Evolutionary conservation across 2,329 filamentous ascomycete genomes (phyloP).

Genomic region (Teratosphaeria gauchensis): DNA sequence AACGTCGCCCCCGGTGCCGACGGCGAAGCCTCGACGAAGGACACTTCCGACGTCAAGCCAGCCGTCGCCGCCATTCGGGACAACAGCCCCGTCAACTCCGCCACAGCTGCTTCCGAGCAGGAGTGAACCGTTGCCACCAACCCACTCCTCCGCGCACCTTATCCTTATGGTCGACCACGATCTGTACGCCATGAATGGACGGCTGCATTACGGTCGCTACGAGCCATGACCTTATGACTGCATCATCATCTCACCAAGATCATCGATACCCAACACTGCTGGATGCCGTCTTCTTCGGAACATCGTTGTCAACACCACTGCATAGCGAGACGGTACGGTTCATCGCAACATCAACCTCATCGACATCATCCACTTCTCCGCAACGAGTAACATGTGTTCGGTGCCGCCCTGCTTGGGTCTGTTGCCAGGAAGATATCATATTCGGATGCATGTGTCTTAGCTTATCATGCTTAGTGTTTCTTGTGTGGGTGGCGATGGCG

Average conservation of each 20-base stretch:
- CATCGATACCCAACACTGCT: slow-evolving; percentile 1
- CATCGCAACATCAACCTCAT: not conserved
- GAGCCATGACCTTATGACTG: slow-evolving; percentile 13
- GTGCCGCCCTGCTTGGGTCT: slow-evolving; percentile 17
- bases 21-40: slow-evolving; percentile 6
- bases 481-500: slow-evolving; percentile 7
- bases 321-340: not conserved
- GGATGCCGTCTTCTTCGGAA: not conserved
- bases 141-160: slow-evolving; percentile 2
- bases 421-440: slow-evolving; percentile 6
- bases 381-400: slow-evolving; percentile 21
- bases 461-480: slow-evolving; percentile 12
- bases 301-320: slow-evolving; percentile 10
- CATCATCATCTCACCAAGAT: not conserved
- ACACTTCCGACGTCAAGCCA: slow-evolving; percentile 12
- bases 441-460: slow-evolving; percentile 10
- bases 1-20: slow-evolving; percentile 9
- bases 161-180: slow-evolving; percentile 16
- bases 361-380: not conserved
- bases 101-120: slow-evolving; percentile 12
- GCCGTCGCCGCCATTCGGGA: slow-evolving; percentile 13
- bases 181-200: slow-evolving; percentile 18
- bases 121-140: slow-evolving; percentile 4
- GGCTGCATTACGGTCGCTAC: slow-evolving; percentile 11
- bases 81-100: slow-evolving; percentile 18